These are phyloP conservation scores for Eutrema heterophyllum DNA, from an alignment of 345 rosid species.

Conservation along the genomic window DNA sequence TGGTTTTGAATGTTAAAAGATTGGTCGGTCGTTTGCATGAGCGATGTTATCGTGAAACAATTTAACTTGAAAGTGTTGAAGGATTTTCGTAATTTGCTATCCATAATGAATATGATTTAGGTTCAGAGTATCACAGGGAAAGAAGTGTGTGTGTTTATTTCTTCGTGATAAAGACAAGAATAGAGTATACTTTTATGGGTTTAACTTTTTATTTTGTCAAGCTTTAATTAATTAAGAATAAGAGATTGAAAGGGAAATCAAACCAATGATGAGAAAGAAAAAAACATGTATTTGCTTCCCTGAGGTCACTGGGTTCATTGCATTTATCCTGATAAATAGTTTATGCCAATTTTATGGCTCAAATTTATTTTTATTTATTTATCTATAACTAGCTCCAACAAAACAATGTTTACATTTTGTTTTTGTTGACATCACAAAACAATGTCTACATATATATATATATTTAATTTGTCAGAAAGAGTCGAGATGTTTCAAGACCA, in stretches of 20 bases:
- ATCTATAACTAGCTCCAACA: neutral
- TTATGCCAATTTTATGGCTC: neutral
- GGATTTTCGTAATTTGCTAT: neutral
- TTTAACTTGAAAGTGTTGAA: neutral
- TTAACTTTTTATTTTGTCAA: neutral
- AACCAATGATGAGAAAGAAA: neutral
- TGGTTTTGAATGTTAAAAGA: neutral
- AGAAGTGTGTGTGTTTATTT: neutral
- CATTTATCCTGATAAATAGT: neutral
- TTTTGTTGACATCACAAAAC: neutral
- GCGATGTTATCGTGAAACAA: constrained; percentile 13
- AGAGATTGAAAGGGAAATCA: neutral
- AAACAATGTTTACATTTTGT: neutral
- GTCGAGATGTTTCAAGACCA: too few species aligned
- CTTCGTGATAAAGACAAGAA: constrained; percentile 17
- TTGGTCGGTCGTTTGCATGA: constrained; percentile 24
- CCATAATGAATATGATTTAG: constrained; percentile 6
- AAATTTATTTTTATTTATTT: neutral
- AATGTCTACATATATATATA: neutral
- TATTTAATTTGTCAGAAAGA: too few species aligned
- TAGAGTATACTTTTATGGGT: neutral
- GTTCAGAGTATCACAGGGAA: constrained; percentile 16
- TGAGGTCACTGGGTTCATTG: constrained; percentile 14
- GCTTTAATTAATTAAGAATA: neutral
- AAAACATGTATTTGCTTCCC: neutral